Conservation (phyloP, 1,139 yeast species). For the Diutina pseudorugosa region DNA sequence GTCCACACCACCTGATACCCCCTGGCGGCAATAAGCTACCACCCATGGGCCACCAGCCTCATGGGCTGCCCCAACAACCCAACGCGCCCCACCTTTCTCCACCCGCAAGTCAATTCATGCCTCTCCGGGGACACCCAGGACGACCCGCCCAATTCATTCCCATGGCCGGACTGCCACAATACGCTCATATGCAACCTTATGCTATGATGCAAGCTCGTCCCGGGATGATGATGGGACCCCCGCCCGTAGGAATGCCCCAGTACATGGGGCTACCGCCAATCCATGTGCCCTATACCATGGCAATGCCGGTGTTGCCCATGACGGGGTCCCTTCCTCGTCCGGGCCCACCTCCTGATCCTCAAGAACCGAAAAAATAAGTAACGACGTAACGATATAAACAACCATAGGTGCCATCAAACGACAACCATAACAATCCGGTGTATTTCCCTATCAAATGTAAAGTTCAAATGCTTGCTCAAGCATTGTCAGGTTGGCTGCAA, state of each 20-base stretch:
- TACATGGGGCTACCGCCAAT: background rate
- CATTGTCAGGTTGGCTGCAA: background rate
- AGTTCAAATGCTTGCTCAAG: too few relatives aligned
- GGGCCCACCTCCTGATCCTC: background rate
- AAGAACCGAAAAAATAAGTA: background rate
- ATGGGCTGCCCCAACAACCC: constrained; percentile 1
- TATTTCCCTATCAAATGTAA: too few relatives aligned
- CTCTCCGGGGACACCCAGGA: background rate
- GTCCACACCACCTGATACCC: background rate
- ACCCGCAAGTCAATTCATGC: background rate
- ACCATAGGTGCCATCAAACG: background rate
- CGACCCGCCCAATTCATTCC: background rate
- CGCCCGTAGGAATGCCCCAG: background rate
- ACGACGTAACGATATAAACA: background rate
- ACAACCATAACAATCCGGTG: background rate
- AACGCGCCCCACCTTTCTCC: background rate
- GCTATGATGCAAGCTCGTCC: background rate
- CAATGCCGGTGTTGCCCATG: background rate
- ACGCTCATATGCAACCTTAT: constrained; percentile 6
- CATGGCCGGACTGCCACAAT: constrained; percentile 5
- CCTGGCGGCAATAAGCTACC: background rate
- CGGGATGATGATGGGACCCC: background rate
- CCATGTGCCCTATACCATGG: background rate
- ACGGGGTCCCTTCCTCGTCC: background rate
- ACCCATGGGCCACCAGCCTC: background rate